Percentiles rank a stretch among this genome's conserved stretches.
These are phyloP conservation scores for Yamadazyma blattariae DNA, from an alignment of 1,139 yeast genomes.

Conservation along the genomic window DNA sequence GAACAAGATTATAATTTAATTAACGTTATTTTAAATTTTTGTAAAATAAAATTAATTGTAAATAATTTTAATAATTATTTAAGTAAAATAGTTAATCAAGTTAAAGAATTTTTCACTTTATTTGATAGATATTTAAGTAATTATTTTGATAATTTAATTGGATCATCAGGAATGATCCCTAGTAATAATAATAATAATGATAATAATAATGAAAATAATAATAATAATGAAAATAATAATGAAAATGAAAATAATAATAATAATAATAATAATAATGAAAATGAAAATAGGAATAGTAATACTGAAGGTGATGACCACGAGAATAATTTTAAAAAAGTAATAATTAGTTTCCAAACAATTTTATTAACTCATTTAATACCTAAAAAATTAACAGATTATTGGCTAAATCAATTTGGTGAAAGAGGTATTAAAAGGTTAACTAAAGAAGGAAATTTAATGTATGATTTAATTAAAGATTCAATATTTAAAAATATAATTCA, in stretches of 20 bases:
- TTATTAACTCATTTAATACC: conserved; percentile 59
- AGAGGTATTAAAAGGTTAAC: conserved; percentile 62
- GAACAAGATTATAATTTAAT: conserved; percentile 13
- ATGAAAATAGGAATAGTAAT: background rate
- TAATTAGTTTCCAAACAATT: conserved; percentile 40
- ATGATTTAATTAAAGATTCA: conserved; percentile 46
- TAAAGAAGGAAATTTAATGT: conserved; percentile 47
- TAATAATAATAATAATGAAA: background rate
- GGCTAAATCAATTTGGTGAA: conserved; percentile 60
- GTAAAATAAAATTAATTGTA: conserved; percentile 29
- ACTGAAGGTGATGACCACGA: background rate
- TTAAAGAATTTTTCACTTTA: conserved; percentile 40
- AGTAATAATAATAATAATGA: conserved; percentile 5
- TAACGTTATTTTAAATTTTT: conserved; percentile 24
- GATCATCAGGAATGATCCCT: background rate
- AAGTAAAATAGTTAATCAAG: conserved; percentile 30
- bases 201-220: background rate
- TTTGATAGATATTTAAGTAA: conserved; percentile 36
- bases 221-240: background rate
- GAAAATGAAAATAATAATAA: conserved; percentile 8
- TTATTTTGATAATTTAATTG: conserved; percentile 21
- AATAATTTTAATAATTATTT: conserved; percentile 40
- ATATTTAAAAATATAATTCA: conserved; percentile 54
- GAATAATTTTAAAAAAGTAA: conserved; percentile 6
- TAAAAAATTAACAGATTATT: conserved; percentile 33